Conservation (phyloP, 2,329 filamentous ascomycete species). For the Aureobasidium sp. region DNA sequence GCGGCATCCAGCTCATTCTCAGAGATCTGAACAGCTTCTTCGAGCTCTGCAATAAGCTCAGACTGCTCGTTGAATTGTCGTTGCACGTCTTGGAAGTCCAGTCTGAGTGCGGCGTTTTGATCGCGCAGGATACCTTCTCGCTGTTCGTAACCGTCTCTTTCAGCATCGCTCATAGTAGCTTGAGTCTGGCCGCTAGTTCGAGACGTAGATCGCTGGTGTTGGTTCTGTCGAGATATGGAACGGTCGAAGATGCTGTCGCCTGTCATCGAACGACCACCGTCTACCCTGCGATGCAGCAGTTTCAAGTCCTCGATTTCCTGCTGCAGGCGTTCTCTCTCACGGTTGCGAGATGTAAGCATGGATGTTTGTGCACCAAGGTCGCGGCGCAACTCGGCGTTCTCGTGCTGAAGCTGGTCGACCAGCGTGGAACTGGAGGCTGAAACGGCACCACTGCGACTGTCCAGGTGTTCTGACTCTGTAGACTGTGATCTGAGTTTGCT, state of each 20-base stretch:
- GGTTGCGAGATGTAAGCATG: slow-evolving; percentile 92
- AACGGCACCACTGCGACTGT: slow-evolving; percentile 32
- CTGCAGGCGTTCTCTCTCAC: slow-evolving; percentile 88
- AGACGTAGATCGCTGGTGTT: slow-evolving; percentile 62
- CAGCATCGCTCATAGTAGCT: slow-evolving; percentile 62
- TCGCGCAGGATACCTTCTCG: slow-evolving; percentile 78
- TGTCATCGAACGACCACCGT: slow-evolving; percentile 48
- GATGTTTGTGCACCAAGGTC: slow-evolving; percentile 94
- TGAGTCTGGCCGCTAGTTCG: slow-evolving; percentile 61
- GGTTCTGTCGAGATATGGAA: slow-evolving; percentile 72
- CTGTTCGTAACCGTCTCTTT: slow-evolving; percentile 78
- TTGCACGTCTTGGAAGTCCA: slow-evolving; percentile 84
- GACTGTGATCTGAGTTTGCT: slow-evolving; percentile 32
- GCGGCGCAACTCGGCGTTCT: slow-evolving; percentile 83
- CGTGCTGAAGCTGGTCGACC: slow-evolving; percentile 81
- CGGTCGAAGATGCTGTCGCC: slow-evolving; percentile 89
- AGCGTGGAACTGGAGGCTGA: slow-evolving; percentile 58
- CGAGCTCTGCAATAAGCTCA: slow-evolving; percentile 67
- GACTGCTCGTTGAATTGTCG: slow-evolving; percentile 71
- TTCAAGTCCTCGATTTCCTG: slow-evolving; percentile 97
- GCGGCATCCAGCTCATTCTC: slow-evolving; percentile 74
- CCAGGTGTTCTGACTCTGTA: slow-evolving; percentile 28
- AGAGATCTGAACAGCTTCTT: slow-evolving; percentile 57
- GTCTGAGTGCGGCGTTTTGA: slow-evolving; percentile 72
- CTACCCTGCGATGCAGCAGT: slow-evolving; percentile 68